Evolutionary conservation across 306 rosid genomes (phyloP).

Genomic region (Vigna angularis): DNA sequence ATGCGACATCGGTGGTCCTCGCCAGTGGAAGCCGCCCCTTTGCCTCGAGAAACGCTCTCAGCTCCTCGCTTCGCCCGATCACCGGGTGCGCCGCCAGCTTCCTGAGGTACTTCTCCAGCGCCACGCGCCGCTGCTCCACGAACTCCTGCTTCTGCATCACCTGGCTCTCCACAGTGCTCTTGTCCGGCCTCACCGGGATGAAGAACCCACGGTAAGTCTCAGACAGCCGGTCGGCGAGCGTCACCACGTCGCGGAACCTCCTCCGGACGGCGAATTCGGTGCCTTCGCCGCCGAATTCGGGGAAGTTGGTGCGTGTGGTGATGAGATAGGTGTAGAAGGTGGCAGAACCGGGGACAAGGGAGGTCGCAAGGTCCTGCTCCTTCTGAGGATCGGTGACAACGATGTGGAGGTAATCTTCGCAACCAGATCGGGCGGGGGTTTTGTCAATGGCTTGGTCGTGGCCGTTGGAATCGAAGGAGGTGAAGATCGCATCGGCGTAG

Average conservation of each 20-base stretch:
- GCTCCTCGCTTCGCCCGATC: constrained; percentile 83
- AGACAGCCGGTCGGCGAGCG: constrained; percentile 75
- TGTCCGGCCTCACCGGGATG: constrained; percentile 90
- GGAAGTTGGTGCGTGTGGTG: constrained; percentile 72
- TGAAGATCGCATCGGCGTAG: constrained; percentile 74
- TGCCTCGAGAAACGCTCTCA: constrained; percentile 77
- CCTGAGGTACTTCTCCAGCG: constrained; percentile 85
- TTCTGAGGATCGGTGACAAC: constrained; percentile 87
- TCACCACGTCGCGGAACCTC: constrained; percentile 87
- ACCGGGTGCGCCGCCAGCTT: constrained; percentile 78
- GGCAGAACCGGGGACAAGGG: constrained; percentile 79
- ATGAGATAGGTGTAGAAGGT: constrained; percentile 73
- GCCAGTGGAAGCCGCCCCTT: constrained; percentile 73
- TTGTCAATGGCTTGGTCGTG: constrained; percentile 40
- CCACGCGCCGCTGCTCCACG: constrained; percentile 90
- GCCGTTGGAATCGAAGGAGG: constrained; percentile 65
- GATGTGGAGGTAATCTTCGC: constrained; percentile 61
- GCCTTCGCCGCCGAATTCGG: constrained; percentile 63
- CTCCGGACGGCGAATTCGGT: constrained; percentile 76
- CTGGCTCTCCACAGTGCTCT: constrained; percentile 93
- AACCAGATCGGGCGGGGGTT: constrained; percentile 49
- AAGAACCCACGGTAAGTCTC: constrained; percentile 86
- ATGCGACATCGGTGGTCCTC: constrained; percentile 68
- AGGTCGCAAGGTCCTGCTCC: constrained; percentile 75
- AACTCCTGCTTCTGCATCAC: constrained; percentile 97